Evolutionary conservation across 106 monocot genomes (phyloP).

Genomic region (Cymbidium sinense): DNA sequence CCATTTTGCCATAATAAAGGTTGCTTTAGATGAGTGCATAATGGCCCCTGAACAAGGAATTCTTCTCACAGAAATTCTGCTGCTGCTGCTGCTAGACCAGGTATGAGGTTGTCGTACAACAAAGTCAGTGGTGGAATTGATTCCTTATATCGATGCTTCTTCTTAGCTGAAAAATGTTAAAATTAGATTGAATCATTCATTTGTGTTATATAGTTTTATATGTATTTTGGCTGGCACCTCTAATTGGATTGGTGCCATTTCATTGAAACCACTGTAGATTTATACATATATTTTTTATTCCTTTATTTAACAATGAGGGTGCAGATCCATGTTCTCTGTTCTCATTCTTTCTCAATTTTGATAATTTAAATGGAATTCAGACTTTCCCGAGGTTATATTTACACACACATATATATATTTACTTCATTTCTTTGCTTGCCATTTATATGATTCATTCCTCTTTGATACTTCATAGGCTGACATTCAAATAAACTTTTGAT

Average conservation of each 20-base stretch:
- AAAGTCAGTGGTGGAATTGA: background rate
- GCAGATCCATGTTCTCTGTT: background rate
- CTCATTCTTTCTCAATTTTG: background rate
- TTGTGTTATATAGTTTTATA: slow-evolving; percentile 25
- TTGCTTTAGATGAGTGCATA: background rate
- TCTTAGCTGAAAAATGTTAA: slow-evolving; percentile 11
- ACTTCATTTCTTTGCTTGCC: slow-evolving; percentile 3
- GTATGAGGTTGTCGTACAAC: background rate
- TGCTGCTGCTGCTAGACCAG: background rate
- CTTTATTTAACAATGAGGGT: slow-evolving; percentile 3
- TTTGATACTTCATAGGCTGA: no score
- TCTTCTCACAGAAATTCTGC: no score
- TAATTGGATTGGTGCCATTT: slow-evolving; percentile 27
- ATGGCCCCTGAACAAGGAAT: background rate
- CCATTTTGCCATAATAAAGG: background rate
- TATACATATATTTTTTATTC: slow-evolving; percentile 3
- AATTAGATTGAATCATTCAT: slow-evolving; percentile 24
- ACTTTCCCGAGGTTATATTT: background rate
- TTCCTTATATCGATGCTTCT: background rate
- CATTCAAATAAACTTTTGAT: no score
- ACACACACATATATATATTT: background rate
- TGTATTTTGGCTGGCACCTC: slow-evolving; percentile 24
- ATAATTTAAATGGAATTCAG: slow-evolving; percentile 7
- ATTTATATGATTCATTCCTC: no score
- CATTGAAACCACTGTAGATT: slow-evolving; percentile 13